These are phyloP conservation scores for Melaleuca alternifolia DNA, from an alignment of 345 rosid species.

Conservation along the genomic window DNA sequence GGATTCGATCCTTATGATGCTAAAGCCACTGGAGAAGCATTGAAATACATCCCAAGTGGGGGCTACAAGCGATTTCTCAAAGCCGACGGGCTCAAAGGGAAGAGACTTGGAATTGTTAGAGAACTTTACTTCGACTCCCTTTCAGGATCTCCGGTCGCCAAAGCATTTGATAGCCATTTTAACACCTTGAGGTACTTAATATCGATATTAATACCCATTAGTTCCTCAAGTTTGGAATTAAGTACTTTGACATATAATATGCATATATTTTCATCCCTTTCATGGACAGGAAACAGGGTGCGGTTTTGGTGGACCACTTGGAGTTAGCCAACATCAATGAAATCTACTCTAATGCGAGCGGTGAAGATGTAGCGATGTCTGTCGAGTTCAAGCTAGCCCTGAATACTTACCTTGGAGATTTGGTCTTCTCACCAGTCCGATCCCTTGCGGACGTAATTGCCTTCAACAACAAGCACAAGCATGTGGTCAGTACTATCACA, in stretches of 20 bases:
- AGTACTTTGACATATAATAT: background rate
- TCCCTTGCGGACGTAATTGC: constrained; percentile 53
- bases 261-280: background rate
- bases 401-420: constrained; percentile 32
- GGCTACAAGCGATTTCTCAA: constrained; percentile 44
- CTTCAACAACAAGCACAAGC: constrained; percentile 29
- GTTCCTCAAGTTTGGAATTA: background rate
- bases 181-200: constrained; percentile 24
- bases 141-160: background rate
- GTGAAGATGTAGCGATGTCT: constrained; percentile 19
- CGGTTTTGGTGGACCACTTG: constrained; percentile 32
- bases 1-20: constrained; percentile 32
- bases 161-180: constrained; percentile 31
- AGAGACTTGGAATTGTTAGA: constrained; percentile 44
- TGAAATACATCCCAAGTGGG: constrained; percentile 29
- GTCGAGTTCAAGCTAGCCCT: constrained; percentile 53
- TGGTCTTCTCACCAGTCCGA: constrained; percentile 41
- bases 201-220: background rate
- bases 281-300: constrained; percentile 33
- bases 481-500: constrained; percentile 8
- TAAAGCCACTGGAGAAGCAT: constrained; percentile 30
- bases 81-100: constrained; percentile 35
- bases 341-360: constrained; percentile 9
- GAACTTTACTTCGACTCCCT: constrained; percentile 10
- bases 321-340: constrained; percentile 20